Evolutionary conservation across 2,329 filamentous ascomycete genomes (phyloP).

Genomic region (Monilinia fructigena): DNA sequence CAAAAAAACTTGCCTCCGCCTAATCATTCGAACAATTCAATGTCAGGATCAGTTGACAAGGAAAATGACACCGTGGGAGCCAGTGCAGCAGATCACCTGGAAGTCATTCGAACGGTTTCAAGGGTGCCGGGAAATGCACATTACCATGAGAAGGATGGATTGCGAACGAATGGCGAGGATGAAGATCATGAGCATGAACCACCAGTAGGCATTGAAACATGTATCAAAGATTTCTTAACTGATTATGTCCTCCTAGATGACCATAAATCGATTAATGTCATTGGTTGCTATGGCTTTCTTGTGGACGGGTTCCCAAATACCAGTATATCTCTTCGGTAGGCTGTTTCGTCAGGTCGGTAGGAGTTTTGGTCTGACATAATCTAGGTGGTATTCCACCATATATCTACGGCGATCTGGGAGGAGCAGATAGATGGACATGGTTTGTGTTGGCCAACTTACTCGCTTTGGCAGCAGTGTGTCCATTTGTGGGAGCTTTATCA

Average conservation of each 20-base stretch:
- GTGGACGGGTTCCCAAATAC: slow-evolving; percentile 61
- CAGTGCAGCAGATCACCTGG: slow-evolving; percentile 6
- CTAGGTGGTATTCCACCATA: slow-evolving; percentile 49
- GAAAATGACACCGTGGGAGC: slow-evolving; percentile 15
- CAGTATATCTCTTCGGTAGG: slow-evolving; percentile 52
- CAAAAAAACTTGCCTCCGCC: not conserved
- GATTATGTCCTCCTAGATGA: slow-evolving; percentile 52
- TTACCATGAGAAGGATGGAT: slow-evolving; percentile 37
- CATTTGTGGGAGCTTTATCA: slow-evolving; percentile 65
- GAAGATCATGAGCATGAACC: slow-evolving; percentile 49
- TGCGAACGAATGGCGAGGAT: slow-evolving; percentile 48
- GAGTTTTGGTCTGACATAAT: slow-evolving; percentile 18
- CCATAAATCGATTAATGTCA: slow-evolving; percentile 58
- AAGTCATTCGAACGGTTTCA: slow-evolving; percentile 12
- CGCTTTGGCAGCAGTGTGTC: slow-evolving; percentile 56
- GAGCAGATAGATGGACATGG: slow-evolving; percentile 44
- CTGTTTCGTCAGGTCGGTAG: not conserved
- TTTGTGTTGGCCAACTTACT: slow-evolving; percentile 51
- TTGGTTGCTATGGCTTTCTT: slow-evolving; percentile 58
- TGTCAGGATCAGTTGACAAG: slow-evolving; percentile 32
- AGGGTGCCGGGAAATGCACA: slow-evolving; percentile 32
- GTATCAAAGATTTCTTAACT: not conserved
- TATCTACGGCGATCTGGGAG: slow-evolving; percentile 59
- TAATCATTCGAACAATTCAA: slow-evolving; percentile 26
- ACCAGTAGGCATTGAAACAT: slow-evolving; percentile 40